Evolutionary conservation across 192 early-diverging fungal genomes (phyloP).

Genomic region (Geosiphon pyriformis): DNA sequence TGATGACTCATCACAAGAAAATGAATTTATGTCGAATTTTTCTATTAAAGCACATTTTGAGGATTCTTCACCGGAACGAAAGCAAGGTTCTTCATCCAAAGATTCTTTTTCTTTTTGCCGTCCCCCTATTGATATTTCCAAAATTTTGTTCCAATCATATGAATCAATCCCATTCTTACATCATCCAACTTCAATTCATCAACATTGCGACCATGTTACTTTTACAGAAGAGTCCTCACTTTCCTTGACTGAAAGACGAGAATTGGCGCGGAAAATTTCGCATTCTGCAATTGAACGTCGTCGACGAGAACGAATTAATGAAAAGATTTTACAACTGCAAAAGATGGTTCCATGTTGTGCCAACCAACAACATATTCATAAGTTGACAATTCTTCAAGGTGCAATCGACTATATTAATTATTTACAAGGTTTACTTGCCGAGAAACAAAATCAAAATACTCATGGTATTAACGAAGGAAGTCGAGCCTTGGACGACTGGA

Average conservation of each 20-base stretch:
- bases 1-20: no score
- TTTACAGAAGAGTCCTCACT: neutral
- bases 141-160: no score
- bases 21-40: no score
- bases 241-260: constrained; percentile 31
- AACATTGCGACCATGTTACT: neutral
- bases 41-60: no score
- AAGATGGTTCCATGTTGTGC: constrained; percentile 64
- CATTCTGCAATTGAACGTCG: constrained; percentile 81
- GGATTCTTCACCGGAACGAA: no score
- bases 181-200: constrained; percentile 12
- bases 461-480: neutral
- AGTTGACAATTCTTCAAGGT: constrained; percentile 62
- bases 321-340: constrained; percentile 71
- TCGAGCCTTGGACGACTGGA: neutral
- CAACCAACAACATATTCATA: constrained; percentile 61
- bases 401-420: constrained; percentile 69
- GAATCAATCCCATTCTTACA: no score
- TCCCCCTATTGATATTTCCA: no score
- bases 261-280: constrained; percentile 68
- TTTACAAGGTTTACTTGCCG: constrained; percentile 34
- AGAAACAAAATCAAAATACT: neutral
- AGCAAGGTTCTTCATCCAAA: no score
- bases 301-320: constrained; percentile 81
- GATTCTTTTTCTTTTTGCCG: no score